Base-by-base conservation (phyloP, 2,329 filamentous ascomycete genomes). In the Aspergillus sp. region DNA sequence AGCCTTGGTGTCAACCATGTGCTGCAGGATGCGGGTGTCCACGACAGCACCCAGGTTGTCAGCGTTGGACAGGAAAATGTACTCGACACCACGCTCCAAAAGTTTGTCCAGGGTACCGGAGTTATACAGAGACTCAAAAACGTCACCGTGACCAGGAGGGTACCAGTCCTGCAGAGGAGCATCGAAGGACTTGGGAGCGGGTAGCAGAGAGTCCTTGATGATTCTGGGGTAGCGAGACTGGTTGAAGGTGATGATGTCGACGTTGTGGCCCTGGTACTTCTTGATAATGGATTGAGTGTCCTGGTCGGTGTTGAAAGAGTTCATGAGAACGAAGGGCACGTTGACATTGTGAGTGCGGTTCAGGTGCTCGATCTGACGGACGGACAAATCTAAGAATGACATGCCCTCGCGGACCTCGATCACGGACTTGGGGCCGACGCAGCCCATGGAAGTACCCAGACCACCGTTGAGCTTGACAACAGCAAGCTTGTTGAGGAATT, bases 241-340 rank as follows among this genome's bases (percentile, higher is more conserved):
- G 85, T 99, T 99, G 88, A 99, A 99, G 76, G 95, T 98, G 76
- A 98, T 84, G 77, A 99, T 98, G 75, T 99, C 95, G 73, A 99
- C 96, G 77, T 97, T 97, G 86, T 99, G 95, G 64, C 95, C 95
- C 83, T 99, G 93, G 81, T 98, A 99, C 84, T 99, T 99, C 88
- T 99, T 99, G 84, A 99, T 99, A 80, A 99, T 99, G 79, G 91
- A 92, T 63, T 93, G 92, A 52, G 95, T 99, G 75, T 99, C 95
- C 71, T 93, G 87, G 77, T 99, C 93, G 75, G 95, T 99, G 86
- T 99, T 99, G 90, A 99, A 99, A 56, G 95, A 98, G 88, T 99
- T 99, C 95, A 99, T 99, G 70, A 99, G 88, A 67, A 99, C 88
- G 79, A 99, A 97, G 49, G 95, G 95, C 35, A 99, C 95, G 75